These are phyloP conservation scores for Kluyveromyces dobzhanskii DNA, from an alignment of 805 yeast species.

Conservation along the genomic window DNA sequence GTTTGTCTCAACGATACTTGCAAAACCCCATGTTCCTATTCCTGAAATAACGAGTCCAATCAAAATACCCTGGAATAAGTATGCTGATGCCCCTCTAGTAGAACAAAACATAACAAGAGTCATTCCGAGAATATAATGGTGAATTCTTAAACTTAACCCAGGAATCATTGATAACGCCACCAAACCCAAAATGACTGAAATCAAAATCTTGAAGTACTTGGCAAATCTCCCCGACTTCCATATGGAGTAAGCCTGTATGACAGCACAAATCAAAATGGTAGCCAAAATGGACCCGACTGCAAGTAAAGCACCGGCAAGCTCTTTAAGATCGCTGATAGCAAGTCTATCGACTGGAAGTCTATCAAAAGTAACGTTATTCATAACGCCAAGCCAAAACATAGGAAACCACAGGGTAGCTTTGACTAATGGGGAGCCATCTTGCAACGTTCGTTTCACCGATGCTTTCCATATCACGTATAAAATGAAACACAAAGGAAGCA, in stretches of 20 bases:
- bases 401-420: conserved; percentile 56
- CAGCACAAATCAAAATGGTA: conserved; percentile 44
- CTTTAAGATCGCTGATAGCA: conserved; percentile 58
- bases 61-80: conserved; percentile 75
- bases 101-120: conserved; percentile 76
- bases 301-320: conserved; percentile 67
- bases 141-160: conserved; percentile 65
- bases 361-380: conserved; percentile 85
- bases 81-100: conserved; percentile 61
- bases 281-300: conserved; percentile 48
- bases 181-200: conserved; percentile 35
- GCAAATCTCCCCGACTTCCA: conserved; percentile 72
- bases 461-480: conserved; percentile 61
- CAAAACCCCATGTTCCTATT: conserved; percentile 87
- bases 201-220: conserved; percentile 50
- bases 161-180: conserved; percentile 44
- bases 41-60: conserved; percentile 80
- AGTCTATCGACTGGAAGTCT: conserved; percentile 81
- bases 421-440: conserved; percentile 34
- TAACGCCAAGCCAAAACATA: conserved; percentile 72
- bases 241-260: conserved; percentile 66
- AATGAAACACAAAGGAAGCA: conserved; percentile 67
- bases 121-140: conserved; percentile 75
- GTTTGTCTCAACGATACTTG: conserved; percentile 76
- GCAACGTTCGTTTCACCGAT: conserved; percentile 43